phyloP scores from a whole-genome alignment of 768 basidiomycete genomes.

The Gloeopeniophorella convolvens region DNA sequence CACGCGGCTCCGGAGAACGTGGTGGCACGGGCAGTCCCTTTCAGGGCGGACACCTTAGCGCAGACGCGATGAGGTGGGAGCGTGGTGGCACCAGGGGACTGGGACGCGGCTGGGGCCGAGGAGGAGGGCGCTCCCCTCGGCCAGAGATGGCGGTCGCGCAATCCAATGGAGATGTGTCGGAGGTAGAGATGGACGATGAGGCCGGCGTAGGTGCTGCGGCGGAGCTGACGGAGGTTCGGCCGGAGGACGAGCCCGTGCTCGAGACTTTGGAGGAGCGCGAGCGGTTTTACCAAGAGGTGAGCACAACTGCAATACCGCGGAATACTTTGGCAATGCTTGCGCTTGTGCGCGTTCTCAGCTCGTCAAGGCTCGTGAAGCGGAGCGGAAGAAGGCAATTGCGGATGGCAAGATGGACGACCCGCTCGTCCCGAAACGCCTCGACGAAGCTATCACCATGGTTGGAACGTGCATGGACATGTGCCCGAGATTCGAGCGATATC shows the following conservation, averaged over 20 bases:
- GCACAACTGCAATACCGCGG: too few species aligned
- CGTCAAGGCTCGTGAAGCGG: constrained; percentile 65
- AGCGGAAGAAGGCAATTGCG: constrained; percentile 67
- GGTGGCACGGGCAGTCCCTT: constrained; percentile 8
- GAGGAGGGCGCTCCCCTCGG: constrained; percentile 34
- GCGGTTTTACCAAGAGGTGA: constrained; percentile 64
- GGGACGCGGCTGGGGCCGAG: constrained; percentile 34
- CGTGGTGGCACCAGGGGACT: constrained; percentile 43
- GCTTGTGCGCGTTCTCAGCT: constrained; percentile 31
- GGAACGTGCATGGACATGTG: constrained; percentile 95
- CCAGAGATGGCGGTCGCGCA: constrained; percentile 11
- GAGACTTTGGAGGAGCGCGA: constrained; percentile 61
- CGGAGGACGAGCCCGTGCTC: constrained; percentile 37
- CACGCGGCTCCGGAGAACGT: constrained; percentile 14
- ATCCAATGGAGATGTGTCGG: constrained; percentile 20
- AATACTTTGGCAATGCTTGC: too few species aligned
- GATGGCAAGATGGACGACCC: constrained; percentile 90
- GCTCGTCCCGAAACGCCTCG: constrained; percentile 65
- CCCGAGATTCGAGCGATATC: constrained; percentile 86
- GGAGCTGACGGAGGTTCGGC: constrained; percentile 29
- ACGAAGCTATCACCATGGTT: constrained; percentile 87
- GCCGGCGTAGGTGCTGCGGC: constrained; percentile 31
- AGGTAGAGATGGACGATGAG: constrained; percentile 25
- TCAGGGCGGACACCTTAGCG: constrained; percentile 15
- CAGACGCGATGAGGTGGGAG: constrained; percentile 55